Percentiles rank a stretch among this genome's conserved stretches.
Conservation (phyloP, 768 basidiomycete species). For the Coprinellus micaceus region DNA sequence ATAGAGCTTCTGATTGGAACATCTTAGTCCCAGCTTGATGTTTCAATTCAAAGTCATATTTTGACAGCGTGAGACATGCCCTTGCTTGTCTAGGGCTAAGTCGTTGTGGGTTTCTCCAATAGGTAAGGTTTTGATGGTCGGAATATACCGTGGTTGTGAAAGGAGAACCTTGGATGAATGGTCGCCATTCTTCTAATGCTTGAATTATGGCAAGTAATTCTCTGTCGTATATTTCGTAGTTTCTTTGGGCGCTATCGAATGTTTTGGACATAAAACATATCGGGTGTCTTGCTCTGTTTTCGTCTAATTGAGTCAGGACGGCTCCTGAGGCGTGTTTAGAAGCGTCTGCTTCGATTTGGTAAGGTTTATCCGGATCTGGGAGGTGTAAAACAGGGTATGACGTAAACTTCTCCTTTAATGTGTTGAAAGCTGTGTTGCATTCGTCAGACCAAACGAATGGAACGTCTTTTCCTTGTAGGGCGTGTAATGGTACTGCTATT, state of each 20-base stretch:
- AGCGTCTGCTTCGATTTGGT: conserved; percentile 3
- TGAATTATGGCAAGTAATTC: conserved; percentile 1
- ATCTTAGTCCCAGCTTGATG: no score
- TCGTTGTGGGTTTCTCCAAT: no score
- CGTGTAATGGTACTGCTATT: no score
- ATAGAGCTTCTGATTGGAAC: no score
- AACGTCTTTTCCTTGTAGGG: no score
- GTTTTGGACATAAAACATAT: neutral
- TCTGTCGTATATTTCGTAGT: neutral
- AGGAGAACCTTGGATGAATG: neutral
- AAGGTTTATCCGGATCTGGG: conserved; percentile 1
- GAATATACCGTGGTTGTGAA: neutral
- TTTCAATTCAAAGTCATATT: no score
- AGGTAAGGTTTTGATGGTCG: no score
- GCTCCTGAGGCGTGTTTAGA: conserved; percentile 1
- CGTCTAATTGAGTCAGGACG: conserved; percentile 14
- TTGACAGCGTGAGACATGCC: no score
- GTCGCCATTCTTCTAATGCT: conserved; percentile 1
- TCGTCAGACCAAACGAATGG: no score
- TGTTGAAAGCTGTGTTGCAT: conserved; percentile 21
- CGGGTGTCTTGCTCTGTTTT: neutral
- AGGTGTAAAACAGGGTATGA: neutral
- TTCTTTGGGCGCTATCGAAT: neutral
- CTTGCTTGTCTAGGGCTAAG: no score
- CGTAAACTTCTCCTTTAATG: conserved; percentile 22